Percentiles rank a stretch among this genome's conserved stretches.
These are phyloP conservation scores for Venturia nashicola DNA, from an alignment of 2,329 filamentous ascomycete genomes.

Conservation along the genomic window DNA sequence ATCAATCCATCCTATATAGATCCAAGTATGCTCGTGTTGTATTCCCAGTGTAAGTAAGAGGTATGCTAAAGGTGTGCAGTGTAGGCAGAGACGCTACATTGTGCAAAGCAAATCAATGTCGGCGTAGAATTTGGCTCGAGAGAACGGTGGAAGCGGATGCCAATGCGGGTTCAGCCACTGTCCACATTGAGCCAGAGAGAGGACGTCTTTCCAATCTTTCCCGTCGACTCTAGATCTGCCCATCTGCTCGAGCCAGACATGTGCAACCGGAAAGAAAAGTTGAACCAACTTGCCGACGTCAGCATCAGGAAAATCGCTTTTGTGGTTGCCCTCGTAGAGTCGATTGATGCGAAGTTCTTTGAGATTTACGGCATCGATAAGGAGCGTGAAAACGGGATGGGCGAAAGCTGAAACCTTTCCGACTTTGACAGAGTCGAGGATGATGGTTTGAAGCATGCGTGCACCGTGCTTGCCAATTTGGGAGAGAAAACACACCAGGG, in stretches of 20 bases:
- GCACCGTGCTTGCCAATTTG: background rate
- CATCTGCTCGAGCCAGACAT: background rate
- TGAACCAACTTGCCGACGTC: background rate
- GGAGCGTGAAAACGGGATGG: background rate
- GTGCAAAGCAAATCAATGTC: background rate
- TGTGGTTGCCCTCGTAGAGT: background rate
- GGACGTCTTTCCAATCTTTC: background rate
- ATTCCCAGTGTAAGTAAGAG: background rate
- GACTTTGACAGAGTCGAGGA: background rate
- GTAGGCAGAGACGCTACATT: background rate
- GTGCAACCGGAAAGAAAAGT: background rate
- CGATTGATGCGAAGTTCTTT: background rate
- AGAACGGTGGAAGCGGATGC: background rate
- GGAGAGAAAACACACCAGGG: background rate
- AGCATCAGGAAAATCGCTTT: background rate
- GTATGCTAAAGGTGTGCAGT: background rate
- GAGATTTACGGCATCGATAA: background rate
- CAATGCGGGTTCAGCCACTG: background rate
- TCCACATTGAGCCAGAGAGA: background rate
- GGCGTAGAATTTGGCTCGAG: background rate
- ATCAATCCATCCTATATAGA: background rate
- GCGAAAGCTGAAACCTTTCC: background rate
- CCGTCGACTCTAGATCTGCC: background rate
- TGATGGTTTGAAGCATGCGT: background rate
- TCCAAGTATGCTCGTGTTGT: background rate